Conservation (phyloP, 805 yeast genomes). For the Ogataea pilisensis region DNA sequence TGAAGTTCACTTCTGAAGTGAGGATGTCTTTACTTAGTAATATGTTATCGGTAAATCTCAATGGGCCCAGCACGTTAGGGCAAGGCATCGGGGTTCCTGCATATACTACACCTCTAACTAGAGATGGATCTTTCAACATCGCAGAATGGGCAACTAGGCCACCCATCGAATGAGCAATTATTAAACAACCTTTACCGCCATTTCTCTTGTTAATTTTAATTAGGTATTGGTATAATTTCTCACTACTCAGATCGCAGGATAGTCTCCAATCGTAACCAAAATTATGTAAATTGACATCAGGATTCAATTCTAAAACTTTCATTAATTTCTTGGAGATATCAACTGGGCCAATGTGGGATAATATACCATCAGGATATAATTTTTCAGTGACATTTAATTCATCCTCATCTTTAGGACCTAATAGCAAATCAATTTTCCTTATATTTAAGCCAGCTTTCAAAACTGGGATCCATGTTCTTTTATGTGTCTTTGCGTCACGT, state of each 20-base stretch:
- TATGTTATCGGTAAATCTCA: slow-evolving; percentile 77
- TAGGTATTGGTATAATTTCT: slow-evolving; percentile 48
- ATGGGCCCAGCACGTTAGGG: slow-evolving; percentile 81
- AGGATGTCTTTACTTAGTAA: slow-evolving; percentile 68
- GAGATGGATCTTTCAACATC: slow-evolving; percentile 59
- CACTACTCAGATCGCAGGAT: slow-evolving; percentile 53
- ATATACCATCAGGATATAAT: slow-evolving; percentile 70
- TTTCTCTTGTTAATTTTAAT: slow-evolving; percentile 37
- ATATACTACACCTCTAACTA: slow-evolving; percentile 73
- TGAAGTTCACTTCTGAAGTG: slow-evolving; percentile 77
- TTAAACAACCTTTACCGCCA: slow-evolving; percentile 56
- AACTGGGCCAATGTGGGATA: slow-evolving; percentile 82
- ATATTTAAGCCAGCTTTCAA: slow-evolving; percentile 78
- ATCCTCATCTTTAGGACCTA: slow-evolving; percentile 73
- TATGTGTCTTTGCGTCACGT: slow-evolving; percentile 57
- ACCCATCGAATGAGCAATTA: slow-evolving; percentile 94
- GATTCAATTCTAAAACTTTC: slow-evolving; percentile 47
- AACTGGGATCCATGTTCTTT: slow-evolving; percentile 79
- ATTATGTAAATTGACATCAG: slow-evolving; percentile 58
- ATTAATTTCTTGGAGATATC: slow-evolving; percentile 68
- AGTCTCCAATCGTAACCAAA: slow-evolving; percentile 96
- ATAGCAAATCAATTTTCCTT: slow-evolving; percentile 58
- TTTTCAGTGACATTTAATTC: slow-evolving; percentile 50
- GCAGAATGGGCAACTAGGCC: slow-evolving; percentile 82
- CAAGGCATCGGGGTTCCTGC: slow-evolving; percentile 85